Evolutionary conservation across 768 basidiomycete species (phyloP).

Genomic region (Mycena alexandri): DNA sequence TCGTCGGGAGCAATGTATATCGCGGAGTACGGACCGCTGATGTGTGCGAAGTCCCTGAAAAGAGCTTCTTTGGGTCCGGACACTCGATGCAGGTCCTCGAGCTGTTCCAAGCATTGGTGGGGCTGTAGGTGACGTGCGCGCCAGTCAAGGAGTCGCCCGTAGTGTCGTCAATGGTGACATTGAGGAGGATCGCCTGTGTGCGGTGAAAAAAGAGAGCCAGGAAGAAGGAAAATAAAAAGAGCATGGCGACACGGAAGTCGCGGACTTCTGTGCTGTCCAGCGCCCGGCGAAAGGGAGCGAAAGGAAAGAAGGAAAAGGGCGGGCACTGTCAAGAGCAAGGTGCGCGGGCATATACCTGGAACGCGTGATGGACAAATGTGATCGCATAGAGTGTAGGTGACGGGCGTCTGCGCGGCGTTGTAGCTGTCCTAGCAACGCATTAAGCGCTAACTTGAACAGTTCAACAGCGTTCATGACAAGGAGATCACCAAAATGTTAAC

Average conservation of each 20-base stretch:
- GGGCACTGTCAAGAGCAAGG: constrained; percentile 1
- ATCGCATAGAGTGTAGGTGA: no score
- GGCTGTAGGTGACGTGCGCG: constrained; percentile 47
- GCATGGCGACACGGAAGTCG: constrained; percentile 34
- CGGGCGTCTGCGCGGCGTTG: no score
- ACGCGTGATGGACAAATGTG: no score
- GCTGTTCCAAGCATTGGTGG: constrained; percentile 50
- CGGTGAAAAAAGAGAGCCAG: constrained; percentile 20
- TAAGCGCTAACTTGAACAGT: no score
- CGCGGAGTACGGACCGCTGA: constrained; percentile 39
- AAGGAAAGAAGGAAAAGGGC: constrained; percentile 6
- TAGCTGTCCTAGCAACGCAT: no score
- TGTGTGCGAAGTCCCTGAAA: constrained; percentile 52
- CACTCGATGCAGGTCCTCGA: constrained; percentile 40
- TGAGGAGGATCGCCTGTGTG: constrained; percentile 43
- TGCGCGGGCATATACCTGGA: not conserved
- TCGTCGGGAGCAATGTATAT: not conserved
- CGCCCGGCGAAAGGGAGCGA: constrained; percentile 17
- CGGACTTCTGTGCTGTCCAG: constrained; percentile 34
- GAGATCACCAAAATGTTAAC: no score
- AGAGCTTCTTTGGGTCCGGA: constrained; percentile 38
- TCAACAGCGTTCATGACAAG: no score
- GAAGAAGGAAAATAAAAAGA: constrained; percentile 16
- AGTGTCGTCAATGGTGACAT: constrained; percentile 59
- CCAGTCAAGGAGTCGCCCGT: constrained; percentile 48